Evolutionary conservation across 1,139 yeast genomes (phyloP), one percentile per base, ranked within the genome.

Genomic region (Protomyces gravidus): DNA sequence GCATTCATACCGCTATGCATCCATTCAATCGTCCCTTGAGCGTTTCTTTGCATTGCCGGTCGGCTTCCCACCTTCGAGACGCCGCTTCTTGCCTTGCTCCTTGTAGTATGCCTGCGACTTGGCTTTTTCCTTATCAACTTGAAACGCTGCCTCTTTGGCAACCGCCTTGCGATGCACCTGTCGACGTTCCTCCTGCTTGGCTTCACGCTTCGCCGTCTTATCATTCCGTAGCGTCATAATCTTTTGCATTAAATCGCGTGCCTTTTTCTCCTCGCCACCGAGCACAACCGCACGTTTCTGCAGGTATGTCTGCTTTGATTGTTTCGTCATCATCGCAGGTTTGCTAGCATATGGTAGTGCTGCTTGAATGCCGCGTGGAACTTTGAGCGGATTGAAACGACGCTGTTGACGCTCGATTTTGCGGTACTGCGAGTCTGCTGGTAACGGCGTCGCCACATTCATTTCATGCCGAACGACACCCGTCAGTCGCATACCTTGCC

Each of bases 401-500:
- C 97, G 82, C 67, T 86, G 90, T n/a, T 76, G 77, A 69, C 99
- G 81, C 73, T 89, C 97, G 63, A 94, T 78, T 76, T 89, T 89
- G 65, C 78, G 78, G 83, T 82, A 74, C 84, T 82, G 71, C 79
- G 96, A 62, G 80, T 80, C 70, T 77, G 78, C 70, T 46, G 69
- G 80, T 69, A 68, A 67, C 60, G 94, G 94, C 0, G 92, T 82
- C 17, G 80, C 80, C 53, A 89, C 70, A 27, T 80, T 81, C 66
- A 80, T 73, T 32, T 81, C 95, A 27, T 94, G 94, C 68, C 98
- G 81, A 40, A 94, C 90, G 70, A 85, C 86, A 61, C 98, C 98
- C 0, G 97, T 92, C 63, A 90, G 77, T 70, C 95, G 81, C 95
- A 94, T 89, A 65, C 99, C 99, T 69, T 81, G 81, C 99, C 99